Conservation (phyloP, 2,329 filamentous ascomycete genomes). For the Aspergillus amoenus region DNA sequence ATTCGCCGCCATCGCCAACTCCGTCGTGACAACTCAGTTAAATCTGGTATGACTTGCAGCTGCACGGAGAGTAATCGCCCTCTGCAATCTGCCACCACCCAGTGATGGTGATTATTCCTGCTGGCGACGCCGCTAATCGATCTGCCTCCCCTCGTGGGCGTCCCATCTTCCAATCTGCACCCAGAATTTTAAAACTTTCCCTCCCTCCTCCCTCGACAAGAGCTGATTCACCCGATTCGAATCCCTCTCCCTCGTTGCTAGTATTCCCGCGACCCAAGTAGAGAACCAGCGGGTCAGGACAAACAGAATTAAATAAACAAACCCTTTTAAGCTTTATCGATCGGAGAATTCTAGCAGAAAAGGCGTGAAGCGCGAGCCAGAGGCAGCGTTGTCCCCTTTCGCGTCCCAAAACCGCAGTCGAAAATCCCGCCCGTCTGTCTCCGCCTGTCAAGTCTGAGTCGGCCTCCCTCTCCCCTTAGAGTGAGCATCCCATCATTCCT, state of each 20-base stretch:
- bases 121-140: conserved; percentile 12
- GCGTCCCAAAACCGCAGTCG: conserved; percentile 15
- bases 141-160: conserved; percentile 17
- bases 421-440: conserved; percentile 23
- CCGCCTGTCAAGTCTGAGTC: conserved; percentile 19
- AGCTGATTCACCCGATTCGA: conserved; percentile 1
- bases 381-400: conserved; percentile 15
- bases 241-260: background rate
- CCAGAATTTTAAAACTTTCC: conserved; percentile 6
- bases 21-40: background rate
- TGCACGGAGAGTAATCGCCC: conserved; percentile 19
- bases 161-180: conserved; percentile 4
- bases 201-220: conserved; percentile 1
- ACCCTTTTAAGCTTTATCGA: background rate
- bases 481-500: conserved; percentile 14
- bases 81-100: background rate
- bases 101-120: background rate
- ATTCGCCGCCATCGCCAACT: background rate
- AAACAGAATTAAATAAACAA: background rate
- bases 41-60: conserved; percentile 22
- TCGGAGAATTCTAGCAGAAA: background rate
- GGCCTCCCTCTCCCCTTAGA: conserved; percentile 18
- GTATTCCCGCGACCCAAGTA: background rate
- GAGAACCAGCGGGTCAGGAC: background rate
- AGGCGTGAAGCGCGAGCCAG: background rate